A percentile compares a stretch with the other conserved stretches of the same genome.
phyloP scores from a whole-genome alignment of 2,329 filamentous ascomycete species.

The Colletotrichum nymphaeae region DNA sequence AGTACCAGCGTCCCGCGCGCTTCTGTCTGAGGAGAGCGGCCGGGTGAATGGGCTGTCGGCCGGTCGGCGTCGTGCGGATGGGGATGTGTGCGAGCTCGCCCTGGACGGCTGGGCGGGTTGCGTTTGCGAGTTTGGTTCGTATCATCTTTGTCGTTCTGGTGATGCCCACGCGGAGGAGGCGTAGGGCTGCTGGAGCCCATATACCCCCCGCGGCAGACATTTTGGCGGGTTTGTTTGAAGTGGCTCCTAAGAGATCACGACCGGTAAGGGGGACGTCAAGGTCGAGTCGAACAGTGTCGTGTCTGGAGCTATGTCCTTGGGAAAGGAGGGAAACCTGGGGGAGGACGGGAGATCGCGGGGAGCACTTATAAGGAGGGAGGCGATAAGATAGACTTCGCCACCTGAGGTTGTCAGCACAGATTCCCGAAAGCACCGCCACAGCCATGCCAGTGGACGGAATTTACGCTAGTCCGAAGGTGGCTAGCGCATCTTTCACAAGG shows the following conservation, averaged over 20 bases:
- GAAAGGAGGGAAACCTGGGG: background rate
- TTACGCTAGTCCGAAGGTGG: constrained; percentile 26
- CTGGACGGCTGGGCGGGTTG: constrained; percentile 55
- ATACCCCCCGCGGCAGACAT: constrained; percentile 69
- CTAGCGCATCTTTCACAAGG: constrained; percentile 40
- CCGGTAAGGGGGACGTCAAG: constrained; percentile 4
- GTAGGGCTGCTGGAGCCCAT: constrained; percentile 67
- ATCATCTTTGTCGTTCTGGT: constrained; percentile 63
- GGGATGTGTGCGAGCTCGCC: constrained; percentile 59
- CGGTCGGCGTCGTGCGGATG: constrained; percentile 51
- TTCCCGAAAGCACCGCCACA: constrained; percentile 49
- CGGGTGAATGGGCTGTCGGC: constrained; percentile 65
- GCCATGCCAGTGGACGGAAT: constrained; percentile 40
- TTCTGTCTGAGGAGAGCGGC: constrained; percentile 61
- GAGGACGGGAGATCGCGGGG: constrained; percentile 37
- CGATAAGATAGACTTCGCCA: constrained; percentile 41
- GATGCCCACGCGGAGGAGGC: constrained; percentile 64
- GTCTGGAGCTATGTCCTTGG: background rate
- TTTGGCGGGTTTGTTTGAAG: constrained; percentile 42
- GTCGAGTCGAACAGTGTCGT: background rate
- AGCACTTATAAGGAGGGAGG: constrained; percentile 36
- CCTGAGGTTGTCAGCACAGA: constrained; percentile 29
- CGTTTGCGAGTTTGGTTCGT: constrained; percentile 59
- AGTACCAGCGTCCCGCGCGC: constrained; percentile 60
- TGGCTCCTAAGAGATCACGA: constrained; percentile 24